A percentile compares a stretch with the other conserved stretches of the same genome.
phyloP scores from a whole-genome alignment of 805 yeast genomes.

The Schizosaccharomyces japonicus region DNA sequence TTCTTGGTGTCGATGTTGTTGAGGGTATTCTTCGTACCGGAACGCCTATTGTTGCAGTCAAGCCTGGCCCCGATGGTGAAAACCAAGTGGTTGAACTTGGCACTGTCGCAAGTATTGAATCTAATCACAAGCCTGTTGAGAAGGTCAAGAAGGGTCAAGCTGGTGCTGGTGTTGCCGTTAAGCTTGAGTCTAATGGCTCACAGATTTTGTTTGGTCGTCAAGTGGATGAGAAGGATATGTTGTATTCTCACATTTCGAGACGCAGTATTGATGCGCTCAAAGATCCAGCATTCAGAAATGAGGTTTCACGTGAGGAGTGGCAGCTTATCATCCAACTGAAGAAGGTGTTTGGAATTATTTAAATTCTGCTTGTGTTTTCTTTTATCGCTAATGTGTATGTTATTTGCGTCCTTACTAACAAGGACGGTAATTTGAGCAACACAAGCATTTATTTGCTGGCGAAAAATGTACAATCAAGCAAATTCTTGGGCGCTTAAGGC shows the following conservation, averaged over 20 bases:
- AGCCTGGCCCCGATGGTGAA: slow-evolving; percentile 64
- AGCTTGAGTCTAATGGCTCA: slow-evolving; percentile 57
- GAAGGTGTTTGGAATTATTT: slow-evolving; percentile 64
- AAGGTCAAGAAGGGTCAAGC: slow-evolving; percentile 83
- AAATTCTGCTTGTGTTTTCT: slow-evolving; percentile 7
- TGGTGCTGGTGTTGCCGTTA: slow-evolving; percentile 94
- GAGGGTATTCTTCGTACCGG: slow-evolving; percentile 81
- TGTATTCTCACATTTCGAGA: slow-evolving; percentile 78
- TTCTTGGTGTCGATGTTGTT: slow-evolving; percentile 88
- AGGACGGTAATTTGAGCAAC: too few species aligned
- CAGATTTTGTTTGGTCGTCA: slow-evolving; percentile 99
- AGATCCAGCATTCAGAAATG: slow-evolving; percentile 91
- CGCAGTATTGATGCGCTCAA: slow-evolving; percentile 88
- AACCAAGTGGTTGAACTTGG: slow-evolving; percentile 51
- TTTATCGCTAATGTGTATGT: too few species aligned
- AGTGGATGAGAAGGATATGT: slow-evolving; percentile 72
- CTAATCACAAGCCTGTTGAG: slow-evolving; percentile 67
- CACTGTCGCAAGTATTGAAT: slow-evolving; percentile 77
- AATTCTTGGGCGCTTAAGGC: too few species aligned
- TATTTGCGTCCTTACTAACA: too few species aligned
- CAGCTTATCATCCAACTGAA: slow-evolving; percentile 68
- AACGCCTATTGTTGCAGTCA: slow-evolving; percentile 88
- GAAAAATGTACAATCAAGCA: too few species aligned
- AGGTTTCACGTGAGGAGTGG: slow-evolving; percentile 93
- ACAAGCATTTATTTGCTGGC: too few species aligned